Evolutionary conservation across 192 early-diverging fungal species (phyloP).

Genomic region (Phlyctochytrium bullatum): DNA sequence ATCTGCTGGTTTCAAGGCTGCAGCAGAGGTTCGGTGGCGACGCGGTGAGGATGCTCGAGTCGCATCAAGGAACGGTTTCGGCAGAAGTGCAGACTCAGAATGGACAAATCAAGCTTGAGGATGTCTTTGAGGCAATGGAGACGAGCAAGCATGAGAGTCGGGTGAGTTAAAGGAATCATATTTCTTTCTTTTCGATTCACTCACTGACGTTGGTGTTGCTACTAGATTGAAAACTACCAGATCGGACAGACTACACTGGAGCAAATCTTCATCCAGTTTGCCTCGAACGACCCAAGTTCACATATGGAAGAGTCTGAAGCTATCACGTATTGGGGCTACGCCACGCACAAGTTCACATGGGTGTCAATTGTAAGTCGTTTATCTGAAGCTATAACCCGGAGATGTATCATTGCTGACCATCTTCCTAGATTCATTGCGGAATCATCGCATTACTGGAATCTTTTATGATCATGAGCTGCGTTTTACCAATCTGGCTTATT

Average conservation of each 20-base stretch:
- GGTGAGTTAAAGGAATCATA: slow-evolving; percentile 11
- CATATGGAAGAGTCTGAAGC: too few relatives aligned
- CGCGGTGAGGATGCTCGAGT: background rate
- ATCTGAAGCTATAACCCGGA: too few relatives aligned
- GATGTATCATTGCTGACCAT: too few relatives aligned
- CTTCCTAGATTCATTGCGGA: too few relatives aligned
- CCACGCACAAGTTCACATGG: too few relatives aligned
- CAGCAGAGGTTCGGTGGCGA: background rate
- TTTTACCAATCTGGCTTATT: too few relatives aligned
- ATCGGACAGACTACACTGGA: slow-evolving; percentile 45
- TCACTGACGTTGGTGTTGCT: background rate
- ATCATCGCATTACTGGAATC: too few relatives aligned
- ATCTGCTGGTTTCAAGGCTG: background rate
- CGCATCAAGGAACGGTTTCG: background rate
- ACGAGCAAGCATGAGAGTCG: too few relatives aligned
- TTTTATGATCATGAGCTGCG: too few relatives aligned
- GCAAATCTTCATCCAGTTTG: slow-evolving; percentile 51
- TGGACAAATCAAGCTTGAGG: slow-evolving; percentile 39
- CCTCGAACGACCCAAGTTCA: background rate
- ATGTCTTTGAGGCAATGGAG: slow-evolving; percentile 60
- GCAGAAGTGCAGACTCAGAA: background rate
- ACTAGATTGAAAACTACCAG: slow-evolving; percentile 54
- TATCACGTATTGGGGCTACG: too few relatives aligned
- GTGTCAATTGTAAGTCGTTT: too few relatives aligned
- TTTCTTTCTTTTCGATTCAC: background rate